Conservation (phyloP, 1,139 yeast genomes). For the Taphrina pruni region DNA sequence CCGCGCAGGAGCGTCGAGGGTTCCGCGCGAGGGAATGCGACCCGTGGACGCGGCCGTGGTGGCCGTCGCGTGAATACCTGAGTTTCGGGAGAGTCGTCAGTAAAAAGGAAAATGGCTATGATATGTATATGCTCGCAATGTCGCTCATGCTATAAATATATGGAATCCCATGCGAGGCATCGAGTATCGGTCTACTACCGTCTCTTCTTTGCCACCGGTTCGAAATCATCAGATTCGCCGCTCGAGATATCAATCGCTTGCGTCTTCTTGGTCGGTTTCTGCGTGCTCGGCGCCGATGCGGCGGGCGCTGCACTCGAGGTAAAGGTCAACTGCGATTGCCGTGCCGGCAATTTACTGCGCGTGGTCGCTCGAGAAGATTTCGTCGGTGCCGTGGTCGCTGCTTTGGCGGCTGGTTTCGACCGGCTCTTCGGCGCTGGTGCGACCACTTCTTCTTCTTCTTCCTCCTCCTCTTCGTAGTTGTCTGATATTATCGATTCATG, state of each 20-base stretch:
- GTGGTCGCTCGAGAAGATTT: background rate
- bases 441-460: background rate
- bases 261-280: background rate
- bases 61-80: conserved; percentile 19
- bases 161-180: background rate
- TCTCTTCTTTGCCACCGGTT: conserved; percentile 22
- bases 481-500: conserved; percentile 19
- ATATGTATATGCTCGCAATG: too few relatives aligned
- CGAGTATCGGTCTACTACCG: background rate
- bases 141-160: background rate
- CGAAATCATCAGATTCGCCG: conserved; percentile 23
- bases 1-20: conserved; percentile 25
- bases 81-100: background rate
- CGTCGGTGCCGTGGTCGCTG: background rate
- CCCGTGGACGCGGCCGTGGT: conserved; percentile 34
- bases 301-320: conserved; percentile 6
- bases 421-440: conserved; percentile 15
- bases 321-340: conserved; percentile 21
- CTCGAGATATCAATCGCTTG: conserved; percentile 16
- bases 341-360: background rate
- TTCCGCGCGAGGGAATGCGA: conserved; percentile 15
- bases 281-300: too few relatives aligned
- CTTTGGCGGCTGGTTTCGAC: conserved; percentile 5
- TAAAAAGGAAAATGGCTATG: too few relatives aligned
- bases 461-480: background rate